Evolutionary conservation across 2,329 filamentous ascomycete species (phyloP).

Genomic region (Fusarium cicatricum): DNA sequence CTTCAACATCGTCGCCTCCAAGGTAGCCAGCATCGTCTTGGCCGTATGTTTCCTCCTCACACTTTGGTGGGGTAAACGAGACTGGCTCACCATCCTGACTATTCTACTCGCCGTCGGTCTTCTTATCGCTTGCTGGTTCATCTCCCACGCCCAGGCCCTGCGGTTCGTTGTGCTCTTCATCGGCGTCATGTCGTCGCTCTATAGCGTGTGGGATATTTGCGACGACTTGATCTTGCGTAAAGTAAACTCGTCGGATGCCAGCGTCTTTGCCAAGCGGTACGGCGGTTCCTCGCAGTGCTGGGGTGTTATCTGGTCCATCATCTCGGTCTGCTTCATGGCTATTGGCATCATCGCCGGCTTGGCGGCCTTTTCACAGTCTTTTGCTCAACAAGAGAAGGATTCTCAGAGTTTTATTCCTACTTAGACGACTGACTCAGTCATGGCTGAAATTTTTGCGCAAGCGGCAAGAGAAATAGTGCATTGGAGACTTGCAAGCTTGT

Average conservation of each 20-base stretch:
- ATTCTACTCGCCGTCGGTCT: conserved; percentile 75
- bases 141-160: conserved; percentile 76
- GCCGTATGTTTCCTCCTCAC: conserved; percentile 80
- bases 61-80: conserved; percentile 80
- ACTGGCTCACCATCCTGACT: conserved; percentile 80
- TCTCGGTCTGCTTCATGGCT: conserved; percentile 76
- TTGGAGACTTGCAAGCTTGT: not conserved
- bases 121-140: conserved; percentile 81
- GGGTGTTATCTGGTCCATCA: conserved; percentile 80
- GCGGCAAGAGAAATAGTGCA: too few relatives aligned
- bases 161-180: conserved; percentile 82
- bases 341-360: conserved; percentile 78
- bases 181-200: conserved; percentile 82
- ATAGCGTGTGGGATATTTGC: conserved; percentile 87
- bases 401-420: conserved; percentile 71
- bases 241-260: conserved; percentile 81
- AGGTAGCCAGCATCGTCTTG: conserved; percentile 77
- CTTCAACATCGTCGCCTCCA: conserved; percentile 82
- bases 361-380: conserved; percentile 77
- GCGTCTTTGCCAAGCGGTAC: conserved; percentile 79
- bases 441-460: too few relatives aligned
- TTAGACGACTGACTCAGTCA: conserved; percentile 19
- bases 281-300: conserved; percentile 83
- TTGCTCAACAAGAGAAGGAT: conserved; percentile 72
- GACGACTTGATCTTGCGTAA: conserved; percentile 83